Conservation (phyloP, 192 early-diverging fungal genomes). For the Mortierella claussenii region DNA sequence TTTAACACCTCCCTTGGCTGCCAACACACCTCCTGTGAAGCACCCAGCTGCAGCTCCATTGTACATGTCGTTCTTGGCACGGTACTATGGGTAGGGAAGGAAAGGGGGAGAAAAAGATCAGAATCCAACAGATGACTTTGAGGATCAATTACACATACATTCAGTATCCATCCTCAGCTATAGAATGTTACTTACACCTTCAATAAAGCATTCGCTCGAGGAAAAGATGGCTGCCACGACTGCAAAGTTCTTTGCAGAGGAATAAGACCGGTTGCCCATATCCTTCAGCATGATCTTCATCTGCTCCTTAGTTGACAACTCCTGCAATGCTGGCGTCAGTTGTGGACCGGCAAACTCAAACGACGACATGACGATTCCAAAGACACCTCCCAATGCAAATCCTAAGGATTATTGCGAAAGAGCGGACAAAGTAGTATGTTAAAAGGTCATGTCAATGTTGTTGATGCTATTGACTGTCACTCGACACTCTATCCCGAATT, state of each 20-base stretch:
- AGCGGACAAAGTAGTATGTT: neutral
- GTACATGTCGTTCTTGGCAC: conserved; percentile 95
- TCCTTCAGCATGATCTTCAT: conserved; percentile 86
- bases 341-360: conserved; percentile 87
- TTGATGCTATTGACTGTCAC: neutral
- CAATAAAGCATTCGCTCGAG: conserved; percentile 94
- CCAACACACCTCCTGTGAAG: conserved; percentile 89
- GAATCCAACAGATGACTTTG: neutral
- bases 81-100: conserved; percentile 65
- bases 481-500: too few species aligned
- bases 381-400: conserved; percentile 88
- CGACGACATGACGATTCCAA: conserved; percentile 93
- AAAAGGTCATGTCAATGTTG: neutral
- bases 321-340: conserved; percentile 68
- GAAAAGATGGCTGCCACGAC: conserved; percentile 92
- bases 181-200: conserved; percentile 85
- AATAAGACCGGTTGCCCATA: conserved; percentile 84
- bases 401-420: conserved; percentile 53
- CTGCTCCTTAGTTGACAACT: conserved; percentile 86
- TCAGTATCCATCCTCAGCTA: too few species aligned
- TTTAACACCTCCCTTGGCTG: conserved; percentile 78
- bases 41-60: conserved; percentile 92
- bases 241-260: conserved; percentile 94
- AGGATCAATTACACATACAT: too few species aligned
- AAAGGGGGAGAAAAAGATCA: neutral